These are phyloP conservation scores for Colletotrichum sp. DNA, from an alignment of 2,329 filamentous ascomycete species.

Conservation along the genomic window DNA sequence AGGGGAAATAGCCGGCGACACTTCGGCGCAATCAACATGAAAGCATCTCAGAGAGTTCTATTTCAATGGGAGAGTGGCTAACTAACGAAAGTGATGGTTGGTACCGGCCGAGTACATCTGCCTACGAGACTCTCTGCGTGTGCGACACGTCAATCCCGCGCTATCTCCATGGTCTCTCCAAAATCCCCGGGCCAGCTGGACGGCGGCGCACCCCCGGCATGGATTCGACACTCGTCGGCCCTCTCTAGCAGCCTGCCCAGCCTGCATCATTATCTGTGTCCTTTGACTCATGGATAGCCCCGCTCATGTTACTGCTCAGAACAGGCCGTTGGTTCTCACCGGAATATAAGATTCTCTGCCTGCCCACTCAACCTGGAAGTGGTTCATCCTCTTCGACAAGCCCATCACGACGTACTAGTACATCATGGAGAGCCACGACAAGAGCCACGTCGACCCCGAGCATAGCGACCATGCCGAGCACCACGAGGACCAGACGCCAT, in stretches of 20 bases:
- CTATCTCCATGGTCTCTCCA: not conserved
- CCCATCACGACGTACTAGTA: not conserved
- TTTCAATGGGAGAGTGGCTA: not conserved
- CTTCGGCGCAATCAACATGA: not conserved
- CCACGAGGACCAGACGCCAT: slow-evolving; percentile 39
- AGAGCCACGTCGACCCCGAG: not conserved
- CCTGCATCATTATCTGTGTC: not conserved
- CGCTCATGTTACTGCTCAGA: not conserved
- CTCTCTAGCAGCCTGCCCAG: not conserved
- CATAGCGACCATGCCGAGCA: not conserved
- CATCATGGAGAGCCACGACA: slow-evolving; percentile 2
- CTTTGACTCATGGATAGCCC: slow-evolving; percentile 13
- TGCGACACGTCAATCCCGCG: not conserved
- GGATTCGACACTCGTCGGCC: not conserved
- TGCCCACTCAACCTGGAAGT: not conserved
- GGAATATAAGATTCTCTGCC: not conserved
- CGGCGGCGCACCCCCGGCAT: not conserved
- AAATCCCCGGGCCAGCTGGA: not conserved
- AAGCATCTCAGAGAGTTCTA: not conserved
- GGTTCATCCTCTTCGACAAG: not conserved
- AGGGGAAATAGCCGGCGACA: not conserved
- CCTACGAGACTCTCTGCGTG: not conserved
- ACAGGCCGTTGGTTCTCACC: not conserved
- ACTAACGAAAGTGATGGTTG: not conserved
- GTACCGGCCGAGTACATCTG: not conserved